Evolutionary conservation across 148 eudicot species (phyloP).

Genomic region (Rhododendron molle): DNA sequence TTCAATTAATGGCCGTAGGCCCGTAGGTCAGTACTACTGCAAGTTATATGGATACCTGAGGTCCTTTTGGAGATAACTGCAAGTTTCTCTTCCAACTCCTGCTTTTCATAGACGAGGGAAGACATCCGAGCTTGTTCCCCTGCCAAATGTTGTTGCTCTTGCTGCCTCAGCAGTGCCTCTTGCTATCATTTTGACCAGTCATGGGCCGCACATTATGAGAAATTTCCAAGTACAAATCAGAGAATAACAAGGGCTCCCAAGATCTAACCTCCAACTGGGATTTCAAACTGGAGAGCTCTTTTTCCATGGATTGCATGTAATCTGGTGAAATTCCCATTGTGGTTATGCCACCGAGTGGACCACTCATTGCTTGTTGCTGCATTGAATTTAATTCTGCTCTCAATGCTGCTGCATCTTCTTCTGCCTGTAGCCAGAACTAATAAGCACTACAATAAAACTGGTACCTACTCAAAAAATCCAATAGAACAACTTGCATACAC

Average conservation of each 20-base stretch:
- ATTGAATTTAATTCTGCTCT: slow-evolving; percentile 84
- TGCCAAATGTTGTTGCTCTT: slow-evolving; percentile 60
- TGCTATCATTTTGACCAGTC: slow-evolving; percentile 38
- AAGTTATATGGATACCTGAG: slow-evolving; percentile 43
- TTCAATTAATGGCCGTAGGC: not conserved
- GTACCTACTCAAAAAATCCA: too few species aligned
- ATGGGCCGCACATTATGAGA: slow-evolving; percentile 8
- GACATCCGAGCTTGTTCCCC: slow-evolving; percentile 66
- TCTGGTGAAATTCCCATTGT: slow-evolving; percentile 57
- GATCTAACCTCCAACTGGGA: slow-evolving; percentile 67
- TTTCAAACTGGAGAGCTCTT: slow-evolving; percentile 65
- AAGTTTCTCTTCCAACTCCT: slow-evolving; percentile 75
- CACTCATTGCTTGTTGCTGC: slow-evolving; percentile 78
- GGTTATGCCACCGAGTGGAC: slow-evolving; percentile 33
- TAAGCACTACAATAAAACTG: slow-evolving; percentile 15
- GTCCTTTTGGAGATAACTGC: slow-evolving; percentile 37
- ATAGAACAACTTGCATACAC: slow-evolving; percentile 41
- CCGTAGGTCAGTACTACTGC: not conserved
- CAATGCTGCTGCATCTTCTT: slow-evolving; percentile 91
- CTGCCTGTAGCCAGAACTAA: slow-evolving; percentile 59
- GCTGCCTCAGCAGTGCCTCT: slow-evolving; percentile 75
- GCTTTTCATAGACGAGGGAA: slow-evolving; percentile 64
- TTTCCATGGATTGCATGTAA: slow-evolving; percentile 66
- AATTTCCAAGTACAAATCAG: not conserved
- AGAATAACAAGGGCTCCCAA: not conserved